A percentile compares a stretch with the other conserved stretches of the same genome.
These are phyloP conservation scores for Ramalina intermedia DNA, from an alignment of 495 filamentous ascomycete genomes.

Conservation along the genomic window DNA sequence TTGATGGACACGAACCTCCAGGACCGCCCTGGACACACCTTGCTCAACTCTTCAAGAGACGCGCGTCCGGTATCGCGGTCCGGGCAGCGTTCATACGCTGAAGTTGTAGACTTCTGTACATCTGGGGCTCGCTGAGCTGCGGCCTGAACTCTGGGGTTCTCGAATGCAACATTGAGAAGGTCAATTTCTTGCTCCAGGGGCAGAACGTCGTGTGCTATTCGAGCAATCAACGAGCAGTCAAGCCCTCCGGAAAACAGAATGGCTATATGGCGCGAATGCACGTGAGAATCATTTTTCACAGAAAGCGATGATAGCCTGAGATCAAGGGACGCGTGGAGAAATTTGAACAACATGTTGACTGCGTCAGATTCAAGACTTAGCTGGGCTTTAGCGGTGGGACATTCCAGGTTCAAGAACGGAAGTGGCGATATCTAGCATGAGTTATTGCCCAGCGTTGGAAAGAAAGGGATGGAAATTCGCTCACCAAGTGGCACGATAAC, in stretches of 20 bases:
- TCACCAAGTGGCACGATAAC: background rate
- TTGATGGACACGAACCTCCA: constrained; percentile 81
- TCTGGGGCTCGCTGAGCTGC: constrained; percentile 23
- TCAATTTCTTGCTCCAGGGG: constrained; percentile 57
- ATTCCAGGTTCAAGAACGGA: constrained; percentile 39
- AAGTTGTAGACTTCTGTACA: constrained; percentile 14
- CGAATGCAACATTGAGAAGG: constrained; percentile 90
- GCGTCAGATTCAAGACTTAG: constrained; percentile 36
- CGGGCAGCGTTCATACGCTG: constrained; percentile 67
- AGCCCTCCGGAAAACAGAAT: constrained; percentile 90
- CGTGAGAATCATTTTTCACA: constrained; percentile 19
- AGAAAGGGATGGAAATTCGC: constrained; percentile 5
- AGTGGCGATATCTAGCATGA: constrained; percentile 41
- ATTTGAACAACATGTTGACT: constrained; percentile 39
- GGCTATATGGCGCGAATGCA: constrained; percentile 31
- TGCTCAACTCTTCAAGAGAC: constrained; percentile 57
- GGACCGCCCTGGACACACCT: constrained; percentile 51
- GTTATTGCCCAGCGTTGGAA: constrained; percentile 11
- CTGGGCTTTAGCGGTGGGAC: constrained; percentile 15
- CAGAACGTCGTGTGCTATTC: constrained; percentile 67
- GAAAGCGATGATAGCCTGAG: constrained; percentile 57
- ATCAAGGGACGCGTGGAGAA: constrained; percentile 48
- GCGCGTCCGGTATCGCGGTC: constrained; percentile 75
- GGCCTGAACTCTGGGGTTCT: constrained; percentile 65
- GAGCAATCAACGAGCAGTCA: constrained; percentile 80